These are phyloP conservation scores for Talaromyces adpressus DNA, from an alignment of 495 filamentous ascomycete genomes.

Conservation along the genomic window DNA sequence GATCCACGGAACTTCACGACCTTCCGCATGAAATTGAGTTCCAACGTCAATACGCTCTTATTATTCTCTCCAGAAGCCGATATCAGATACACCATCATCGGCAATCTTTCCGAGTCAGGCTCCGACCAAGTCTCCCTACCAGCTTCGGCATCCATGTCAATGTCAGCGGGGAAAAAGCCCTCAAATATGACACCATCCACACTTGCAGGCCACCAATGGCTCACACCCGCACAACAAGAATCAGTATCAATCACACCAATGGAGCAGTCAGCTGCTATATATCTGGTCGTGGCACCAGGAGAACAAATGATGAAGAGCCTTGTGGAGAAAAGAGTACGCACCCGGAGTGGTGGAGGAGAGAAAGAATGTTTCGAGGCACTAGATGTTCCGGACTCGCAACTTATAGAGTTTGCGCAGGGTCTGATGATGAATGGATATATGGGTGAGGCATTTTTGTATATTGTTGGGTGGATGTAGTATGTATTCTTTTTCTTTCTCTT, in stretches of 20 bases:
- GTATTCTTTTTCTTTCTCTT: neutral
- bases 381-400: slow-evolving; percentile 16
- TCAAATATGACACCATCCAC: neutral
- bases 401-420: slow-evolving; percentile 28
- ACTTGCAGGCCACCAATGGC: slow-evolving; percentile 13
- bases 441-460: slow-evolving; percentile 25
- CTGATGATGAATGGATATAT: slow-evolving; percentile 20
- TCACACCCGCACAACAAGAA: slow-evolving; percentile 19
- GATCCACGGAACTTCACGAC: slow-evolving; percentile 28
- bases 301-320: slow-evolving; percentile 21
- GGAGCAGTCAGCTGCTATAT: slow-evolving; percentile 14
- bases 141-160: neutral
- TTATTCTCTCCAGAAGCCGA: slow-evolving; percentile 23
- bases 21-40: slow-evolving; percentile 26
- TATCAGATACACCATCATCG: slow-evolving; percentile 18
- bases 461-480: slow-evolving; percentile 25
- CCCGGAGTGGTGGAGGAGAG: slow-evolving; percentile 17
- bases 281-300: slow-evolving; percentile 23
- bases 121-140: neutral
- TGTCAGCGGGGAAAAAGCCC: slow-evolving; percentile 1
- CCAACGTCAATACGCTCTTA: slow-evolving; percentile 20
- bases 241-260: slow-evolving; percentile 14
- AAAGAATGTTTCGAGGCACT: slow-evolving; percentile 15
- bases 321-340: slow-evolving; percentile 18
- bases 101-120: slow-evolving; percentile 7